phyloP scores from a whole-genome alignment of 345 rosid species.

The Microcos paniculata region DNA sequence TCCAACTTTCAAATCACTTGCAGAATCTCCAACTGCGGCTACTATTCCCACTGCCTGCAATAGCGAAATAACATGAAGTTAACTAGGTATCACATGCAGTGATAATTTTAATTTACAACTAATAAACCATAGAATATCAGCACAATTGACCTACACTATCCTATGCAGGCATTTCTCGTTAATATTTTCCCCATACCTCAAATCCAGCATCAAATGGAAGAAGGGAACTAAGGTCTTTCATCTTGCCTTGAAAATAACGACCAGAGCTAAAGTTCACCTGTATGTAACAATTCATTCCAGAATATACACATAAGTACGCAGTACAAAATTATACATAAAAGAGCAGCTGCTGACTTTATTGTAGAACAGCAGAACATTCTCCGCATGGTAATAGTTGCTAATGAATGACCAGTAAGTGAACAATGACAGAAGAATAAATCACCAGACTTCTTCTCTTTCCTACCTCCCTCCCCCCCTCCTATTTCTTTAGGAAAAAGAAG shows the following conservation, averaged over 20 bases:
- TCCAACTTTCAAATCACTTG: conserved; percentile 68
- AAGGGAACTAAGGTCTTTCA: conserved; percentile 38
- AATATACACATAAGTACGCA: neutral
- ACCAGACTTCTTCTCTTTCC: neutral
- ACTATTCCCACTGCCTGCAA: conserved; percentile 86
- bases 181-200: conserved; percentile 49
- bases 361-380: neutral
- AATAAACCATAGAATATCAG: conserved; percentile 15
- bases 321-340: neutral
- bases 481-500: neutral
- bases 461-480: neutral
- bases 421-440: neutral
- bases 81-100: neutral
- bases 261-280: conserved; percentile 99
- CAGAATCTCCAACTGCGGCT: conserved; percentile 85
- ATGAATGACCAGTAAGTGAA: no score
- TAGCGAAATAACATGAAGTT: conserved; percentile 8
- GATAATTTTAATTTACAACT: neutral
- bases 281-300: conserved; percentile 18
- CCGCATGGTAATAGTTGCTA: neutral
- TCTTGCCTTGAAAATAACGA: conserved; percentile 65
- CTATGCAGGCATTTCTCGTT: neutral
- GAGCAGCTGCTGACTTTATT: neutral
- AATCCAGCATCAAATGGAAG: conserved; percentile 98
- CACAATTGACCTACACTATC: conserved; percentile 5